phyloP scores from a whole-genome alignment of 2,329 filamentous ascomycete genomes.

The Aspergillus pseudoterreus region DNA sequence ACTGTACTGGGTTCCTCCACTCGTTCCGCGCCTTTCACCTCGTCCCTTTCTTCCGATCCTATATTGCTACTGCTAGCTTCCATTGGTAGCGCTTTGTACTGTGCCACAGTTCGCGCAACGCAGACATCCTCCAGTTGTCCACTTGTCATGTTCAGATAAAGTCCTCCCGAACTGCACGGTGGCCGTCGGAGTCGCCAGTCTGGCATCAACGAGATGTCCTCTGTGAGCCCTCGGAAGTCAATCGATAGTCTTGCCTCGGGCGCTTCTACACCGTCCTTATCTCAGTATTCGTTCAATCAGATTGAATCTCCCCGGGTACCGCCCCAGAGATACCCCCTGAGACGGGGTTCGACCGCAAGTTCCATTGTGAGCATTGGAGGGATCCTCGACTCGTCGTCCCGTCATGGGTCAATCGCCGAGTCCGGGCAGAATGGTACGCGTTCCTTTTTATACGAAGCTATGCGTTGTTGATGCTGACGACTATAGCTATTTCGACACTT shows the following conservation, averaged over 20 bases:
- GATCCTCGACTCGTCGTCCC: conserved; percentile 65
- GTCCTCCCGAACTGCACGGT: conserved; percentile 25
- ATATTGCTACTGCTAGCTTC: not conserved
- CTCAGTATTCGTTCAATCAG: conserved; percentile 45
- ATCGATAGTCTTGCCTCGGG: conserved; percentile 61
- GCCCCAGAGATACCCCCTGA: conserved; percentile 34
- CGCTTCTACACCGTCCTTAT: conserved; percentile 49
- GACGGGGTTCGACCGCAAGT: conserved; percentile 80
- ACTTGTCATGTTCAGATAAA: conserved; percentile 37
- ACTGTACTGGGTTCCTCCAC: conserved; percentile 5
- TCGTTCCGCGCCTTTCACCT: not conserved
- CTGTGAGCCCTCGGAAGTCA: conserved; percentile 60
- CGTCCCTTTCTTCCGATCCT: not conserved
- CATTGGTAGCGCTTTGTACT: conserved; percentile 3
- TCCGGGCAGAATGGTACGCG: conserved; percentile 73
- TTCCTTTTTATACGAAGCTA: too few relatives aligned
- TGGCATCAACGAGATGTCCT: conserved; percentile 54
- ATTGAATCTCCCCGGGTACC: conserved; percentile 34
- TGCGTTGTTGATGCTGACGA: conserved; percentile 9
- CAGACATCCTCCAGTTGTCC: conserved; percentile 15
- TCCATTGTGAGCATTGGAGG: conserved; percentile 85
- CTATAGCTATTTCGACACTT: conserved; percentile 81
- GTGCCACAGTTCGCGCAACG: conserved; percentile 1
- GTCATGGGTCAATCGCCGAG: conserved; percentile 62
- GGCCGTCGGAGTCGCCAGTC: conserved; percentile 32